Conservation (phyloP, 441 rosid species). For the Kokia cookei region DNA sequence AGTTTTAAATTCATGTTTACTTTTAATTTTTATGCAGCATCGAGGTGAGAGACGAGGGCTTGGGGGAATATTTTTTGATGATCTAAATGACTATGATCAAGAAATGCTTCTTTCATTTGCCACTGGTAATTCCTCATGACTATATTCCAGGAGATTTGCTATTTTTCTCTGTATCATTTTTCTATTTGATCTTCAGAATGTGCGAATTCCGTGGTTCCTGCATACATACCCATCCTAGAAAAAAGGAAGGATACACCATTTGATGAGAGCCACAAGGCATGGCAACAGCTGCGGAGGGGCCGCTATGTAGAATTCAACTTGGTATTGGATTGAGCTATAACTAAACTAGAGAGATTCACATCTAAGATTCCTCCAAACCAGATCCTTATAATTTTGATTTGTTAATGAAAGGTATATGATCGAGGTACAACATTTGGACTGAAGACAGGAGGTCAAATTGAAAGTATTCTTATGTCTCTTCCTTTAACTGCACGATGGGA, state of each 20-base stretch:
- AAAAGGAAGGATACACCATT: slow-evolving; percentile 79
- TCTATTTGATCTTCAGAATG: slow-evolving; percentile 50
- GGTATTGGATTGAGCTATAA: slow-evolving; percentile 35
- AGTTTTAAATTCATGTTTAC: slow-evolving; percentile 7
- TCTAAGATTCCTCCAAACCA: not conserved
- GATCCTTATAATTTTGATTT: slow-evolving; percentile 7
- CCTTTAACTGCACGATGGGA: slow-evolving; percentile 96
- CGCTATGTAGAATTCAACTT: slow-evolving; percentile 96
- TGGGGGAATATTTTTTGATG: slow-evolving; percentile 98
- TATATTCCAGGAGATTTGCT: not conserved
- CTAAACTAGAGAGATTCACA: not conserved
- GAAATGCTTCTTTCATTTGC: slow-evolving; percentile 94
- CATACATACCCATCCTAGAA: slow-evolving; percentile 84
- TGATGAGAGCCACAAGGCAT: slow-evolving; percentile 76
- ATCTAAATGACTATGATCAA: slow-evolving; percentile 83
- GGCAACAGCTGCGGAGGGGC: slow-evolving; percentile 95
- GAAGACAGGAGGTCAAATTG: slow-evolving; percentile 94
- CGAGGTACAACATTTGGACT: slow-evolving; percentile 96
- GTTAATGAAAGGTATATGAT: slow-evolving; percentile 70
- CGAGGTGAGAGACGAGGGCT: slow-evolving; percentile 93
- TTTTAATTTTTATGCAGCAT: slow-evolving; percentile 49
- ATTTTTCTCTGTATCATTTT: not conserved
- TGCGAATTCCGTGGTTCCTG: slow-evolving; percentile 86
- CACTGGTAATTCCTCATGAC: slow-evolving; percentile 55
- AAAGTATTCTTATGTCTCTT: slow-evolving; percentile 94